Percentiles rank a stretch among this genome's conserved stretches.
Evolutionary conservation across 352 stramenopile species (phyloP).

Genomic region (Blastocystis hominis): DNA sequence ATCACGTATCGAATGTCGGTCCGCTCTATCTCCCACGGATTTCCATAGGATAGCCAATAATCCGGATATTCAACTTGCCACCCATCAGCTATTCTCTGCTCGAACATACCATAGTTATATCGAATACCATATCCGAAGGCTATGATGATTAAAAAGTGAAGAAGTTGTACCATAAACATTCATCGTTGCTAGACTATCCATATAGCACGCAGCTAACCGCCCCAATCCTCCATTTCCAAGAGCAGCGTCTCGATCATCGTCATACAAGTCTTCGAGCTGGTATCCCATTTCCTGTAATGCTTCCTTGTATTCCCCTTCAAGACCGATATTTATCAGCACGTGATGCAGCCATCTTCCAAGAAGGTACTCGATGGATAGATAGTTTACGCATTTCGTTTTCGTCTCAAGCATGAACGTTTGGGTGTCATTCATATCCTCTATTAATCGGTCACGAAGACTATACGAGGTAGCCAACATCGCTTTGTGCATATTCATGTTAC

Average conservation of each 20-base stretch:
- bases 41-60: constrained; percentile 61
- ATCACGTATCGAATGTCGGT: constrained; percentile 59
- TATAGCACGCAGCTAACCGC: constrained; percentile 61
- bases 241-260: constrained; percentile 60
- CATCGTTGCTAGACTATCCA: constrained; percentile 62
- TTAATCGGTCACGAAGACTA: constrained; percentile 60
- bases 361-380: constrained; percentile 62
- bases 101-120: constrained; percentile 63
- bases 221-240: constrained; percentile 62
- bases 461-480: constrained; percentile 56
- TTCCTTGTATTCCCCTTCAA: constrained; percentile 59
- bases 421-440: constrained; percentile 61
- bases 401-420: constrained; percentile 58
- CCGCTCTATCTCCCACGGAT: constrained; percentile 61
- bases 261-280: constrained; percentile 60
- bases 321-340: constrained; percentile 60
- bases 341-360: constrained; percentile 61
- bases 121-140: constrained; percentile 61
- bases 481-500: constrained; percentile 58
- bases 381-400: constrained; percentile 61
- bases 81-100: constrained; percentile 56
- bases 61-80: constrained; percentile 60
- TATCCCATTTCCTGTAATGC: constrained; percentile 62
- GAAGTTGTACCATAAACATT: constrained; percentile 59
- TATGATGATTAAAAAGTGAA: neutral